Evolutionary conservation across 805 yeast genomes (phyloP).

Genomic region (Diddensiella santjacobensis): DNA sequence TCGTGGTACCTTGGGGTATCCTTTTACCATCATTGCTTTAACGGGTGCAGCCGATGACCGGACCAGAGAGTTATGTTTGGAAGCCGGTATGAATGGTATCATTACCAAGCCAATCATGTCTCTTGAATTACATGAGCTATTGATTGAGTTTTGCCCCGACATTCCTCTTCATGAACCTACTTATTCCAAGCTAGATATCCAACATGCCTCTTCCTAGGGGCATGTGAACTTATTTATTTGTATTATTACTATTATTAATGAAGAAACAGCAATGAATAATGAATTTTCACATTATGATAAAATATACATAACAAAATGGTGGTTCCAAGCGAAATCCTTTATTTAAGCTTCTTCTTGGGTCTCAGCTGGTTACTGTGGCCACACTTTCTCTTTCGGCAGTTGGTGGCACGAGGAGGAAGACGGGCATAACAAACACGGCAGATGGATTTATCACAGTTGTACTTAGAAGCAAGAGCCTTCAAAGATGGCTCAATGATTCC

Average conservation of each 20-base stretch:
- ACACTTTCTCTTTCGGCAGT: slow-evolving; percentile 99
- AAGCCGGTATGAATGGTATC: slow-evolving; percentile 88
- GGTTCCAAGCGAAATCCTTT: slow-evolving; percentile 36
- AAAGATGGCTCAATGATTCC: slow-evolving; percentile 99
- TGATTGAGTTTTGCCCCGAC: slow-evolving; percentile 39
- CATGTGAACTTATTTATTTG: background rate
- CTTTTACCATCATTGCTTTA: slow-evolving; percentile 81
- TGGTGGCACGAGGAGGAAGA: slow-evolving; percentile 99
- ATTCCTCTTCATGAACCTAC: slow-evolving; percentile 15
- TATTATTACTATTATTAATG: background rate
- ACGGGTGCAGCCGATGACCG: slow-evolving; percentile 95
- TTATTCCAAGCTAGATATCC: background rate
- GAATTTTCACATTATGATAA: background rate
- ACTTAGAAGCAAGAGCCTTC: slow-evolving; percentile 98
- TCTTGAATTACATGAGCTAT: slow-evolving; percentile 50
- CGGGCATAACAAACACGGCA: slow-evolving; percentile 99
- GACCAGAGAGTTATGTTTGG: slow-evolving; percentile 78
- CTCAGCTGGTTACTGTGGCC: slow-evolving; percentile 99
- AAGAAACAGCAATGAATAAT: background rate
- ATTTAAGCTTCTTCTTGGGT: slow-evolving; percentile 99
- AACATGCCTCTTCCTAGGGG: background rate
- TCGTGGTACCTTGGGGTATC: slow-evolving; percentile 56
- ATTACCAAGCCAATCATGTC: slow-evolving; percentile 82
- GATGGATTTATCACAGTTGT: slow-evolving; percentile 98
- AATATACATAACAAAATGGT: slow-evolving; percentile 6